Percentiles rank a stretch among this genome's conserved stretches.
Conservation (phyloP, 1,284 basidiomycete genomes). For the Tilletia setariae region DNA sequence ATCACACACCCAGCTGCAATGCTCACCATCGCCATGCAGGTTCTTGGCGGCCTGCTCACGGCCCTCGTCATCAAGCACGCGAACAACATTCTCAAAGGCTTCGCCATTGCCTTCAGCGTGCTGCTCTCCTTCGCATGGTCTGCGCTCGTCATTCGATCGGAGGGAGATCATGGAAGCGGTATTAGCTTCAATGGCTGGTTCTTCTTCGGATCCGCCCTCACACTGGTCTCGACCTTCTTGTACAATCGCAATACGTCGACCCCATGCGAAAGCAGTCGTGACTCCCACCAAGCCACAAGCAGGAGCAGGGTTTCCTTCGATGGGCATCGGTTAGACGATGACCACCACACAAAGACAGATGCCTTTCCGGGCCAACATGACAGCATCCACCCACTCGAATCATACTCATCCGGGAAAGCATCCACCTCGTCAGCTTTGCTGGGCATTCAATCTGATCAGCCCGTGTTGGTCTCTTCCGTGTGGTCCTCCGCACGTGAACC, state of each 20-base stretch:
- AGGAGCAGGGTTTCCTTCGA: no score
- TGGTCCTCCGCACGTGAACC: not conserved
- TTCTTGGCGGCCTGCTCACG: slow-evolving; percentile 82
- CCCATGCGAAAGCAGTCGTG: not conserved
- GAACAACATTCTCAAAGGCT: slow-evolving; percentile 62
- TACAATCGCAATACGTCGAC: not conserved
- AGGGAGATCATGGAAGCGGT: not conserved
- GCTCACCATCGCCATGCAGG: slow-evolving; percentile 80
- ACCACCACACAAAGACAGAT: no score
- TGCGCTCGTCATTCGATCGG: not conserved
- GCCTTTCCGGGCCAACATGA: no score
- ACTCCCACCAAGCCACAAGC: no score
- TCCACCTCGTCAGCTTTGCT: not conserved
- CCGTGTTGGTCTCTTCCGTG: not conserved
- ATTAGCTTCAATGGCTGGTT: not conserved
- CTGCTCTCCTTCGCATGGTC: slow-evolving; percentile 78
- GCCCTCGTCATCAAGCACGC: slow-evolving; percentile 64
- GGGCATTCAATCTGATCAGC: not conserved
- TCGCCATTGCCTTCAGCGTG: slow-evolving; percentile 87
- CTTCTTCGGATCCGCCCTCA: slow-evolving; percentile 11
- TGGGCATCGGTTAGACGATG: no score
- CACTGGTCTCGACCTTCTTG: slow-evolving; percentile 7
- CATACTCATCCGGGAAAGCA: no score
- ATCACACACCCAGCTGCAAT: slow-evolving; percentile 55
- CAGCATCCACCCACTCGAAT: no score